These are phyloP conservation scores for Basipetospora chlamydospora DNA, from an alignment of 2,329 filamentous ascomycete genomes.

Conservation along the genomic window DNA sequence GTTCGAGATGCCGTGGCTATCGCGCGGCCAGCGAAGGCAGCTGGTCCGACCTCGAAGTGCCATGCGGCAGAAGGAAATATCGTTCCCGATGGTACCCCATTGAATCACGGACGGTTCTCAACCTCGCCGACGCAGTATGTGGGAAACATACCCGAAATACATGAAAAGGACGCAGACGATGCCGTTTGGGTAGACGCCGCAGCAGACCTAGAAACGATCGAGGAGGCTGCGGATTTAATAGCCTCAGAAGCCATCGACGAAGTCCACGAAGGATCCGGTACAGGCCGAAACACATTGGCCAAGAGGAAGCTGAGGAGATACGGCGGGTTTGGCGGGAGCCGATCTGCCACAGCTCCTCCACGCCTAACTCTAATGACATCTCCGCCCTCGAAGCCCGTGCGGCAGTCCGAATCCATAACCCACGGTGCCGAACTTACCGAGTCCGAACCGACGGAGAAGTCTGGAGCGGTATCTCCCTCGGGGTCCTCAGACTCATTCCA, in stretches of 20 bases:
- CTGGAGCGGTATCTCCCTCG: conserved; percentile 24
- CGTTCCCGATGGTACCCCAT: too few relatives aligned
- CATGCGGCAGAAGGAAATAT: too few relatives aligned
- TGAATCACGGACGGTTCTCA: too few relatives aligned
- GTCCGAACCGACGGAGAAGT: conserved; percentile 10
- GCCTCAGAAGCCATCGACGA: conserved; percentile 10
- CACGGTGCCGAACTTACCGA: conserved; percentile 3
- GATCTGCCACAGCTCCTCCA: conserved; percentile 16
- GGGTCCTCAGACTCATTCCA: conserved; percentile 39
- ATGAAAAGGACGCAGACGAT: not conserved
- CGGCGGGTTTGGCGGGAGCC: conserved; percentile 15
- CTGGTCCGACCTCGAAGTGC: too few relatives aligned
- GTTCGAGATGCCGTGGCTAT: too few relatives aligned
- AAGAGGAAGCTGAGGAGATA: conserved; percentile 17
- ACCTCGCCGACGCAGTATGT: too few relatives aligned
- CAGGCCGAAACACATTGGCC: conserved; percentile 13
- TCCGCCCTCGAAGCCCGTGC: not conserved
- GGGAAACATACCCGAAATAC: too few relatives aligned
- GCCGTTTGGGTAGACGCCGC: not conserved
- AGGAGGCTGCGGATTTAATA: not conserved
- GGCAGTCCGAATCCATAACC: not conserved
- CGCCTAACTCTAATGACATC: conserved; percentile 21
- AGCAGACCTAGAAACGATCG: not conserved
- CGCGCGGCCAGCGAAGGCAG: too few relatives aligned
- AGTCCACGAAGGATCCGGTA: conserved; percentile 18